phyloP scores from a whole-genome alignment of 2,329 filamentous ascomycete species.

The Claviceps purpurea region DNA sequence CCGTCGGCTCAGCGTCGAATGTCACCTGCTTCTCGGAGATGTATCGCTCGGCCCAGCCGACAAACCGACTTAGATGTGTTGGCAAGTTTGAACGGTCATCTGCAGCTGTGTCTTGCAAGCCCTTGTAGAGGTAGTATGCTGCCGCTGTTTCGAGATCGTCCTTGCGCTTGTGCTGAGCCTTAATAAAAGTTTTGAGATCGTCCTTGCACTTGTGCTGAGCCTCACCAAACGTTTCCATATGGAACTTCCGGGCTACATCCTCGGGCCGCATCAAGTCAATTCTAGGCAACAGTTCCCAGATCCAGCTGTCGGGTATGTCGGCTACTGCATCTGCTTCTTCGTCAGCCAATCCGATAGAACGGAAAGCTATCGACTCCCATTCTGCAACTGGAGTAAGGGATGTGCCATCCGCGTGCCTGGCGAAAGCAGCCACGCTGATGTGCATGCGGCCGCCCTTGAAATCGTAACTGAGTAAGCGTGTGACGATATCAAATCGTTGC shows the following conservation, averaged over 20 bases:
- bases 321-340: slow-evolving; percentile 5
- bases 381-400: slow-evolving; percentile 10
- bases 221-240: slow-evolving; percentile 6
- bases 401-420: slow-evolving; percentile 1
- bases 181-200: slow-evolving; percentile 8
- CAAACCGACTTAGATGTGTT: slow-evolving; percentile 9
- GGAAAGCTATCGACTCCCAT: slow-evolving; percentile 10
- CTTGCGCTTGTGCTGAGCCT: slow-evolving; percentile 12
- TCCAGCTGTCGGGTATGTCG: slow-evolving; percentile 12
- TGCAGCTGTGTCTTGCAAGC: slow-evolving; percentile 9
- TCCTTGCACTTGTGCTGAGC: no score
- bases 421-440: slow-evolving; percentile 15
- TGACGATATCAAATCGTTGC: slow-evolving; percentile 12
- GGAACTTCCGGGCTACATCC: slow-evolving; percentile 13
- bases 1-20: slow-evolving; percentile 4
- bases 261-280: slow-evolving; percentile 10
- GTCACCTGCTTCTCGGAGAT: slow-evolving; percentile 1
- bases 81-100: slow-evolving; percentile 12
- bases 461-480: slow-evolving; percentile 12
- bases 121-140: slow-evolving; percentile 11
- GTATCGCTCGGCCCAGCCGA: slow-evolving; percentile 8
- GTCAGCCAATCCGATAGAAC: slow-evolving; percentile 4
- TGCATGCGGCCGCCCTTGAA: slow-evolving; percentile 12
- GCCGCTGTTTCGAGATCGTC: slow-evolving; percentile 8
- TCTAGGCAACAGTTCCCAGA: slow-evolving; percentile 13